Conservation (phyloP, 2,329 filamentous ascomycete genomes). For the Rutstroemia sp. region DNA sequence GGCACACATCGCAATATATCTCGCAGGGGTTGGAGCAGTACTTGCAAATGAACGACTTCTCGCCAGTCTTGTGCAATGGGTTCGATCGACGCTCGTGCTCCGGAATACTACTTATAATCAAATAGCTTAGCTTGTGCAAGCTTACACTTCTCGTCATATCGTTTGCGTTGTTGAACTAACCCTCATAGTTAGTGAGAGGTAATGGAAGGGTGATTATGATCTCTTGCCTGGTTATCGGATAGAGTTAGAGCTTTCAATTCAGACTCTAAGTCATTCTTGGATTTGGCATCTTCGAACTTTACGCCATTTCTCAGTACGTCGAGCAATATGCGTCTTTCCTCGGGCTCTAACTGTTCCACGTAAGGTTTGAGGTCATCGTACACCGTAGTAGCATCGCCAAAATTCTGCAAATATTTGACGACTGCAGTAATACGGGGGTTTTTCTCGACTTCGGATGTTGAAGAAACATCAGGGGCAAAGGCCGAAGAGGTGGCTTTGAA, state of each 20-base stretch:
- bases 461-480: slow-evolving; percentile 4
- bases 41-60: slow-evolving; percentile 12
- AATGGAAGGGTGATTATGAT: not conserved
- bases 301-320: slow-evolving; percentile 7
- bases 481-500: slow-evolving; percentile 14
- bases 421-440: slow-evolving; percentile 13
- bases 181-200: not conserved
- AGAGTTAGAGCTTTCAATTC: not conserved
- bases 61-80: slow-evolving; percentile 3
- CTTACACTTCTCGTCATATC: slow-evolving; percentile 23
- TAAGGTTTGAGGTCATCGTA: slow-evolving; percentile 27
- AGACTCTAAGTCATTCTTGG: not conserved
- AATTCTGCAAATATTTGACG: slow-evolving; percentile 24
- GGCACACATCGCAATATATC: slow-evolving; percentile 17
- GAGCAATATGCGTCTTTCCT: slow-evolving; percentile 18
- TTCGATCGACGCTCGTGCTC: slow-evolving; percentile 16
- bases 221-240: slow-evolving; percentile 3
- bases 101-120: slow-evolving; percentile 22
- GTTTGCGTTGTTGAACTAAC: slow-evolving; percentile 4
- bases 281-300: not conserved
- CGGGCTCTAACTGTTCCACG: slow-evolving; percentile 16
- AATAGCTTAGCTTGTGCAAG: slow-evolving; percentile 23
- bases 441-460: not conserved
- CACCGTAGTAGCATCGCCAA: slow-evolving; percentile 25
- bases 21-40: slow-evolving; percentile 17